A percentile compares a stretch with the other conserved stretches of the same genome.
phyloP scores from a whole-genome alignment of 31 red algal genomes.

The Porphyra umbilicalis region DNA sequence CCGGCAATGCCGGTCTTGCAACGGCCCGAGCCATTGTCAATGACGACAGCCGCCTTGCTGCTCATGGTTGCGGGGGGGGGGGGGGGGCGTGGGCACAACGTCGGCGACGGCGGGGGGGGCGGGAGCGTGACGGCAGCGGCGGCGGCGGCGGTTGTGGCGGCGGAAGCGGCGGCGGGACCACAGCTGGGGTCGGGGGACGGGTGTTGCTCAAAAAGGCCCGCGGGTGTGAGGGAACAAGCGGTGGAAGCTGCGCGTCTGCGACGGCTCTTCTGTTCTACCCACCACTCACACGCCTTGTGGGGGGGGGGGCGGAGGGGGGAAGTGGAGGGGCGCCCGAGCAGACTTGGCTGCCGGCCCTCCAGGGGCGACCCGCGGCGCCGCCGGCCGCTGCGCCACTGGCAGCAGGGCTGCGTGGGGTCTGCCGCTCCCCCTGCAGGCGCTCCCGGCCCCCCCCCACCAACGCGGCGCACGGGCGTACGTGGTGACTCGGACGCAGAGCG shows the following conservation, averaged over 20 bases:
- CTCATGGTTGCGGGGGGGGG: neutral
- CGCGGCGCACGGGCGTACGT: too few species aligned
- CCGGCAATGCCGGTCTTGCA: conserved; percentile 98
- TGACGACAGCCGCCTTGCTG: conserved; percentile 71
- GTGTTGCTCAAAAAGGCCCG: neutral
- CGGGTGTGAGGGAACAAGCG: neutral
- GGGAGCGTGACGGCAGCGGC: neutral
- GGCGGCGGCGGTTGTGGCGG: neutral
- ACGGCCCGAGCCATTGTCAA: conserved; percentile 92
- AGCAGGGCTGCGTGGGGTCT: too few species aligned
- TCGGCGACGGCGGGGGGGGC: neutral
- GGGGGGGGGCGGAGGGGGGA: neutral
- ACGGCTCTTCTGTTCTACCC: neutral
- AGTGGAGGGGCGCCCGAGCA: too few species aligned
- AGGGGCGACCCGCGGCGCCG: too few species aligned
- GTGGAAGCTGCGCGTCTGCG: neutral
- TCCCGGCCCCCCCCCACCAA: neutral
- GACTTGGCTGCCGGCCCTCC: too few species aligned
- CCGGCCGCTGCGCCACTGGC: too few species aligned
- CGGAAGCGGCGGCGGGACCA: neutral
- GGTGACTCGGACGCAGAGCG: neutral
- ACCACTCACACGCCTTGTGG: neutral
- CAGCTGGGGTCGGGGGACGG: too few species aligned
- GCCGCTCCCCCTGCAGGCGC: too few species aligned
- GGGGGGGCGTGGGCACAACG: neutral